Evolutionary conservation across 2,329 filamentous ascomycete genomes (phyloP).

Genomic region (Biscogniauxia mediterranea): DNA sequence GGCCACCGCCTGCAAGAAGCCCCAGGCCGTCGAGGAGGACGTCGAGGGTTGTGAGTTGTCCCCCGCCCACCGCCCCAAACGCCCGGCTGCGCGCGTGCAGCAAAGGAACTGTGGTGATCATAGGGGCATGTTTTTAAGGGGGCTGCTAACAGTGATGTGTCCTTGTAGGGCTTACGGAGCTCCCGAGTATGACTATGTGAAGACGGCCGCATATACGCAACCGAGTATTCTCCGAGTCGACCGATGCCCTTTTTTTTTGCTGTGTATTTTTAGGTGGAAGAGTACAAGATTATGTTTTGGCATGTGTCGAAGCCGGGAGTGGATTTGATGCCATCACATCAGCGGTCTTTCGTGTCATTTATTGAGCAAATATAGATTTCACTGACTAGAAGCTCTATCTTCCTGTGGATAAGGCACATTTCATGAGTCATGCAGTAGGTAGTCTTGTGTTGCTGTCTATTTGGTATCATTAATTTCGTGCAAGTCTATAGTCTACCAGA

Average conservation of each 20-base stretch:
- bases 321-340: no score
- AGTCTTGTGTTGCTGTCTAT: no score
- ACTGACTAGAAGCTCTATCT: no score
- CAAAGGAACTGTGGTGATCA: neutral
- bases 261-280: neutral
- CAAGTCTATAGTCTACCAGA: no score
- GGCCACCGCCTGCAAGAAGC: constrained; percentile 10
- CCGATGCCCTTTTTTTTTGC: neutral
- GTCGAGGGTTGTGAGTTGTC: constrained; percentile 11
- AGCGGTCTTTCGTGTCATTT: no score
- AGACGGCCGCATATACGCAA: neutral
- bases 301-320: no score
- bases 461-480: no score
- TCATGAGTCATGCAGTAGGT: no score
- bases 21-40: constrained; percentile 4
- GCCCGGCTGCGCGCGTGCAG: no score
- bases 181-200: neutral
- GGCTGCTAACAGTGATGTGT: neutral
- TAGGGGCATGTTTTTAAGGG: neutral
- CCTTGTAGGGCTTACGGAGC: neutral
- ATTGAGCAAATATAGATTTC: no score
- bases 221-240: neutral
- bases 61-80: no score
- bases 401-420: no score
- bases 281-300: neutral